Base-by-base conservation (phyloP, 306 rosid genomes). In the Elaeagnus macrophylla region DNA sequence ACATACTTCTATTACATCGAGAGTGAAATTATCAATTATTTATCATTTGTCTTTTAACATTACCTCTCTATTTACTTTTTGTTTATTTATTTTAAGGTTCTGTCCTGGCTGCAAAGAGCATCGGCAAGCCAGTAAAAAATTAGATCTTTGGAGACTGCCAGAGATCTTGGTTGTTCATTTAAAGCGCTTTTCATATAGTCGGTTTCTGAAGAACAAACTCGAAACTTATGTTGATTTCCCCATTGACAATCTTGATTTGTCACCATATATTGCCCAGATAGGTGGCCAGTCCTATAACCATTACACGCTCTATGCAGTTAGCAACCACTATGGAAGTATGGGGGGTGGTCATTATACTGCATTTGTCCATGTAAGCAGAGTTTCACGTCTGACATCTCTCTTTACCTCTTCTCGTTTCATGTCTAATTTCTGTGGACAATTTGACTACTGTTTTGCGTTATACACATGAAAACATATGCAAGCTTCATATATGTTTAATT, bases 281-380 rank as follows among this genome's bases (percentile, higher is more conserved):
- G 72, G 63, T 56, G 85, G 70, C 64, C 85, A 77, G 59, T 58
- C 77, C 59, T 73, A 73, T 60, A 69, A 81, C 53, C 75, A 71
- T 52, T 91, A 91, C 84, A 76, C 79, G 73, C 99, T 87, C 61
- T 91, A 87, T 66, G 96, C 99, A 9, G 66, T 91, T 55, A 91
- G 99, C 70, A 91, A 91, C 68, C 99, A 91, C 74, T 91, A 54
- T 67, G 99, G 99, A 68, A 87, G 93, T 89, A 80, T 91, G 99
- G 96, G 96, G 59, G 99, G 96, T 53, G 96, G 99, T 61, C 99
- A 91, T 67, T 91, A 91, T 75, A 91, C 96, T 5, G 99, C 99
- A 67, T 84, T 82, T 77, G 95, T 87, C 74, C 95, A 91, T 70
- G 99, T 87, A 82, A 87, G 99, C 73, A 56, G 42, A 57, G 37